Conservation (phyloP, 257 asterid genomes). For the Datura wrightii region DNA sequence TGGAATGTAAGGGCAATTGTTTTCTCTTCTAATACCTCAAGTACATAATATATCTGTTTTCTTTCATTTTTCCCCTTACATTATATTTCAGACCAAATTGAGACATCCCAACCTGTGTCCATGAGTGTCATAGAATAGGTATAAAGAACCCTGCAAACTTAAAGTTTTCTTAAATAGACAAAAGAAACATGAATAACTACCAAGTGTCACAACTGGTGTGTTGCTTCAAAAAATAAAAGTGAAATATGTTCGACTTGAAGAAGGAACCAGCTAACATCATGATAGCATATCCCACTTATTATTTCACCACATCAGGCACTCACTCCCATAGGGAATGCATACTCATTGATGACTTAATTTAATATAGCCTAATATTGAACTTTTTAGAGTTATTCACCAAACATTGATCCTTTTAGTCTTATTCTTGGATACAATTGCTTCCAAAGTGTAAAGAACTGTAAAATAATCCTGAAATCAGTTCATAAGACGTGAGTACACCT, state of each 20-base stretch:
- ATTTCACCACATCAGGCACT: slow-evolving; percentile 16
- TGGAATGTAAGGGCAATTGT: not conserved
- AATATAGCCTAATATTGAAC: not conserved
- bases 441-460: not conserved
- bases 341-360: not conserved
- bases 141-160: not conserved
- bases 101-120: not conserved
- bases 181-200: not conserved
- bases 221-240: not conserved
- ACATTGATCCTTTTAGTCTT: not conserved
- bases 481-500: not conserved
- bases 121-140: not conserved
- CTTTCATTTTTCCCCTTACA: not conserved
- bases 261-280: not conserved
- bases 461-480: not conserved
- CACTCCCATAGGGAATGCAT: not conserved
- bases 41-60: not conserved
- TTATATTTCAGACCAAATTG: not conserved
- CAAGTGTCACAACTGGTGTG: not conserved
- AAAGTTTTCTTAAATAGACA: not conserved
- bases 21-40: not conserved
- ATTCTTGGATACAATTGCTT: not conserved
- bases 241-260: not conserved
- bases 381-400: not conserved
- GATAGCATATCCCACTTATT: not conserved